Percentiles rank a stretch among this genome's conserved stretches.
phyloP scores from a whole-genome alignment of 768 basidiomycete species.

The Cystobasidium onofrii region DNA sequence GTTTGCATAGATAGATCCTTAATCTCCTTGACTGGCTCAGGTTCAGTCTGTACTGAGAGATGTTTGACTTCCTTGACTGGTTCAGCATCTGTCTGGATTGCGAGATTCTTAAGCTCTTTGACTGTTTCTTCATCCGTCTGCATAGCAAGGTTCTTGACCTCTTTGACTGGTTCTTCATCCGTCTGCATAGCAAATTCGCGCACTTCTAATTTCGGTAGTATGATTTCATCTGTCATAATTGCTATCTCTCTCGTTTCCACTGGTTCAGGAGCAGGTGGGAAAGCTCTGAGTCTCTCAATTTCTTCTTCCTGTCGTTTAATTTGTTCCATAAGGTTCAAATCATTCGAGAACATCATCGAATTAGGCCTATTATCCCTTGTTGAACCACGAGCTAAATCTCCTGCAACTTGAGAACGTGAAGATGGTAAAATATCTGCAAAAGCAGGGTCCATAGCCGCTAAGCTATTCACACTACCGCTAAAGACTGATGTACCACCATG shows the following conservation, averaged over 20 bases:
- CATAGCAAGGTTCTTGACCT: constrained; percentile 35
- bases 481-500: neutral
- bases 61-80: neutral
- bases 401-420: constrained; percentile 45
- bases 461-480: neutral
- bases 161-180: constrained; percentile 38
- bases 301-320: constrained; percentile 6
- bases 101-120: neutral
- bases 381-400: constrained; percentile 7
- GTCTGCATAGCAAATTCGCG: constrained; percentile 6
- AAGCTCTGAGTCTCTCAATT: constrained; percentile 7
- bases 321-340: constrained; percentile 21
- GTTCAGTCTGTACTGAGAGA: neutral
- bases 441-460: constrained; percentile 62
- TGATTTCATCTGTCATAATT: constrained; percentile 25
- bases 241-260: constrained; percentile 8
- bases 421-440: constrained; percentile 66
- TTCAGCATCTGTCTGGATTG: constrained; percentile 50
- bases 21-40: neutral
- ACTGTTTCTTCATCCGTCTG: neutral
- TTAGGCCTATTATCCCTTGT: constrained; percentile 33
- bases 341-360: constrained; percentile 30
- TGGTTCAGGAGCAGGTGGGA: neutral
- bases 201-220: neutral
- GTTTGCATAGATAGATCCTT: neutral